Evolutionary conservation across 140 eudicot genomes (phyloP), one percentile per base, ranked within the genome.

Genomic region (Anethum foeniculum): DNA sequence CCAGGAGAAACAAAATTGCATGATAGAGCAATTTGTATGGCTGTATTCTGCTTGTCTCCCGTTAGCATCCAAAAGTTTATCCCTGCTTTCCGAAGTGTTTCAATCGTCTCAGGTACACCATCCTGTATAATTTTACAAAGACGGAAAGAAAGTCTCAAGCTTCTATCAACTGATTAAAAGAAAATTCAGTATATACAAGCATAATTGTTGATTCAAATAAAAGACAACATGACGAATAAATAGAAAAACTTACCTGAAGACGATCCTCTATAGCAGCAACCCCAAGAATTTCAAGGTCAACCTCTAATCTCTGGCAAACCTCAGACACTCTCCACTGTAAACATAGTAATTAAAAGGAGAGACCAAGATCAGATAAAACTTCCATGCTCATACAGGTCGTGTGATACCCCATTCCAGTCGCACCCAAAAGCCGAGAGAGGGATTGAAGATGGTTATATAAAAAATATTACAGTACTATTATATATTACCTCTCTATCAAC

Each of bases 21-120:
- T 77, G 99, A 92, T 54, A 90, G 90, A 84, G 97, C 99, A 85
- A 94, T 94, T 85, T 94, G 97, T 85, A 94, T 88, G 46, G 97
- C 99, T 41, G 99, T 92, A 82, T 84, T 87, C 85, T 92, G 94
- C 85, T 94, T 92, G 93, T 94, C 99, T 73, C 99, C 99, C 85
- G 97, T 94, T 81, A 94, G 90, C 98, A 94, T 94, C 98, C 98
- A 94, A 86, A 92, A 94, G 85, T 92, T 94, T 77, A 94, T 92
- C 52, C 98, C 98, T 56, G 97, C 98, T 89, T 88, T 88, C 82
- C 98, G 84, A 58, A 94, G 96, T 21, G 92, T 90, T 71, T 88
- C 93, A 64, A 94, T 94, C 43, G 98, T 91, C 80, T 94, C 97
- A 27, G 98, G 97, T 80, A 94, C 98, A 82, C 97, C 97, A 58